These are phyloP conservation scores for Mycena galopus DNA, from an alignment of 768 basidiomycete genomes.

Conservation along the genomic window DNA sequence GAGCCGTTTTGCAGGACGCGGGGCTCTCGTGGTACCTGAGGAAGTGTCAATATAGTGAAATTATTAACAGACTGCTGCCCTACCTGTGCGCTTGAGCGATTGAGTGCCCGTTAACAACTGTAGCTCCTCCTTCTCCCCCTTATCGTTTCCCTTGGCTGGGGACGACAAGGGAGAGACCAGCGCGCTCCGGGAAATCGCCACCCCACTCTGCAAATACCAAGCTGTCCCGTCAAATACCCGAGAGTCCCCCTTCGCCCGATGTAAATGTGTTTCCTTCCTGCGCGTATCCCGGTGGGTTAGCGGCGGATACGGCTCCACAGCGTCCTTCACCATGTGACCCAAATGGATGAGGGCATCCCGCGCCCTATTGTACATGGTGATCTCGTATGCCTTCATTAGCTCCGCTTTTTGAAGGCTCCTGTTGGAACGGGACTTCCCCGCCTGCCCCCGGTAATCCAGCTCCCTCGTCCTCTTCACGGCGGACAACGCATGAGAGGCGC, in stretches of 20 bases:
- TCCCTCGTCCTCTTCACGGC: too few species aligned
- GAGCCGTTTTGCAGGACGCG: conserved; percentile 4
- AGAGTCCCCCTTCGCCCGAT: conserved; percentile 25
- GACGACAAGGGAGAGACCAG: neutral
- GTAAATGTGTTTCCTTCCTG: conserved; percentile 23
- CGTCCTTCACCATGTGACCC: conserved; percentile 12
- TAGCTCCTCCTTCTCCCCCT: neutral
- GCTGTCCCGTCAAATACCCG: conserved; percentile 26
- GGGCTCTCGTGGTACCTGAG: neutral
- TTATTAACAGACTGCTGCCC: neutral
- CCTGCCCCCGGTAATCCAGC: neutral
- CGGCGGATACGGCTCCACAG: conserved; percentile 8
- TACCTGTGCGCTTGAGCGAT: conserved; percentile 17
- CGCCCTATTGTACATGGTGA: conserved; percentile 25
- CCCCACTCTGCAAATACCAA: conserved; percentile 25
- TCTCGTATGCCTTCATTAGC: conserved; percentile 19
- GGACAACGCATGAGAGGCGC: too few species aligned
- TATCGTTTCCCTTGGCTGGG: neutral
- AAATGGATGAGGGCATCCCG: conserved; percentile 10
- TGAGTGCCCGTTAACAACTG: conserved; percentile 19
- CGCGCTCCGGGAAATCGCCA: neutral
- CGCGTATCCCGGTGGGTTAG: conserved; percentile 21
- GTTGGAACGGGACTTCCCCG: neutral
- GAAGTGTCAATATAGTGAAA: neutral
- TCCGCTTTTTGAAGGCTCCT: neutral